Evolutionary conservation across 75 land plant genomes (phyloP), one percentile per base, ranked within the genome.

Genomic region (Pinus taeda): DNA sequence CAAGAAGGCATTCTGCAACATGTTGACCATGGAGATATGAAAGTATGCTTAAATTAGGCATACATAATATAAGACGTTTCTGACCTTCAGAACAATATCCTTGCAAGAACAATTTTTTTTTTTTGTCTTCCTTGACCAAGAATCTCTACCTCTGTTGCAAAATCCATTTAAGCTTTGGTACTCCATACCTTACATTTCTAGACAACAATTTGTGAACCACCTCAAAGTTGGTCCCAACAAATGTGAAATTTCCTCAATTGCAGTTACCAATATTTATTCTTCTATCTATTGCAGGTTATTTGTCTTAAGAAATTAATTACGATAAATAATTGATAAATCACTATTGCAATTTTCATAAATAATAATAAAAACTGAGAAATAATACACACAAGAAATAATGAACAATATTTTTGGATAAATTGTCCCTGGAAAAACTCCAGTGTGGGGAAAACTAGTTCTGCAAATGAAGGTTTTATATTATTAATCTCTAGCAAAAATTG

Each of bases 81-180:
- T 90, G 88, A 15, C 90, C 90, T 75, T 88, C 88, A 69, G 88
- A 76, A 77, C 90, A 90, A 72, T 90, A 90, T 24, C 92, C 92
- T 7, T 85, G 88, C 49, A 90, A 76, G 45, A 79, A 80, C 18
- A 90, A 83, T 42, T 84, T 26, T 26, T 75, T 90, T 90, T 72
- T 90, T 90, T 77, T 88, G 92, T 45, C 80, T 79, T 3, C 85
- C 86, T 42, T 83, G 61, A 15, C 84, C 90, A 58, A 90, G 65
- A 55, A 88, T 82, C 74, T 88, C 90, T 18, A 90, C 90, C 62
- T 90, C 92, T 42, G 82, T 86, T 37, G 88, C 79, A 78, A 90
- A 90, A 59, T 88, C 86, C 86, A 84, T 81, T 74, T 90, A 90
- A 6, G 85, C 87, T 76, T 77, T 88, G 70, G 80, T 74, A 71